Evolutionary conservation across 2,329 filamentous ascomycete genomes (phyloP).

Genomic region (Aspergillus sp.): DNA sequence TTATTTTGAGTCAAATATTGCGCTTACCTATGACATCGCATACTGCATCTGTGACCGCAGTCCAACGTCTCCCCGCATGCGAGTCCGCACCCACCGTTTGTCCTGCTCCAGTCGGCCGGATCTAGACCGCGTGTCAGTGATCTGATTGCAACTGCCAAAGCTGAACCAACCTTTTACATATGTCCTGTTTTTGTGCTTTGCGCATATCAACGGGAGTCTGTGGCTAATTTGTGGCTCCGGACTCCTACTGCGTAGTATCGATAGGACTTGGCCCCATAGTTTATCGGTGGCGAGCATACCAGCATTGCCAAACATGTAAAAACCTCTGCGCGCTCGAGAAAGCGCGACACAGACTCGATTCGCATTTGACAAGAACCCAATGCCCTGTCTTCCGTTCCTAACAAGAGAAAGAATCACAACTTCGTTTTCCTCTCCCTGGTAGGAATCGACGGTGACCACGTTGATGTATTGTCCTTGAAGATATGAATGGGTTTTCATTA

Average conservation of each 20-base stretch:
- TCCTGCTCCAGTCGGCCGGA: slow-evolving; percentile 54
- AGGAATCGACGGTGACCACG: slow-evolving; percentile 81
- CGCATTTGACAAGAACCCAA: slow-evolving; percentile 72
- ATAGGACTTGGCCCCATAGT: slow-evolving; percentile 54
- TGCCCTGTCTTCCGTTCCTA: slow-evolving; percentile 61
- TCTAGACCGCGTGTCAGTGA: slow-evolving; percentile 28
- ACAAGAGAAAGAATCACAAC: slow-evolving; percentile 79
- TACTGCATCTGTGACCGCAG: slow-evolving; percentile 55
- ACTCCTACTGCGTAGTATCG: slow-evolving; percentile 37
- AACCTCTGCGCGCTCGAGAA: slow-evolving; percentile 71
- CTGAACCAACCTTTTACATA: slow-evolving; percentile 47
- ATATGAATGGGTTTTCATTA: slow-evolving; percentile 43
- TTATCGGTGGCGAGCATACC: slow-evolving; percentile 50
- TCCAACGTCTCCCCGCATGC: slow-evolving; percentile 45
- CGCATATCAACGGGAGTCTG: slow-evolving; percentile 64
- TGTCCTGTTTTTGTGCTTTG: slow-evolving; percentile 55
- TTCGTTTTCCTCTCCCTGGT: slow-evolving; percentile 89
- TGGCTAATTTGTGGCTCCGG: slow-evolving; percentile 40
- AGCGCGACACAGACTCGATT: slow-evolving; percentile 64
- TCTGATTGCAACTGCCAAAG: not conserved
- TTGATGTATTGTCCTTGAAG: slow-evolving; percentile 52
- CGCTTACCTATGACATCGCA: slow-evolving; percentile 54
- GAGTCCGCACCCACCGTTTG: slow-evolving; percentile 54
- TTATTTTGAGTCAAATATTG: not conserved
- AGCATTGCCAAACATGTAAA: slow-evolving; percentile 83